Percentiles rank a stretch among this genome's conserved stretches.
Evolutionary conservation across 1,284 basidiomycete species (phyloP).

Genomic region (Ustilago vetiveriae): DNA sequence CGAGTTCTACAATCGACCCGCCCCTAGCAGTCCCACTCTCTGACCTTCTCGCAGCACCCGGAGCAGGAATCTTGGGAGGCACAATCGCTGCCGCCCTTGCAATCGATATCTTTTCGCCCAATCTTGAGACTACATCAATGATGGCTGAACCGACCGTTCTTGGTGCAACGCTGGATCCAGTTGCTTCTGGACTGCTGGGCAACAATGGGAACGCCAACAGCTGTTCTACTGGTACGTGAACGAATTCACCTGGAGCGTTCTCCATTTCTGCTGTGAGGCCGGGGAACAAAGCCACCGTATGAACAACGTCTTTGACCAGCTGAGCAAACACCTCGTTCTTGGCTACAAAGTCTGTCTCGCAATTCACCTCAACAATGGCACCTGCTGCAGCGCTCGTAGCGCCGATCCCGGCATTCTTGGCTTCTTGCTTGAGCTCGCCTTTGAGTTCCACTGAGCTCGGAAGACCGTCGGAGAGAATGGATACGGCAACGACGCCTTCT

Average conservation of each 20-base stretch:
- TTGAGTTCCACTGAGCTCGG: slow-evolving; percentile 27
- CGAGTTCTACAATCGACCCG: slow-evolving; percentile 67
- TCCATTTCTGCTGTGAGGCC: slow-evolving; percentile 68
- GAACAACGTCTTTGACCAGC: slow-evolving; percentile 82
- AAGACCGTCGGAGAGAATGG: slow-evolving; percentile 75
- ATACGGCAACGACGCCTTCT: slow-evolving; percentile 82
- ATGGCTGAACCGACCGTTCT: slow-evolving; percentile 79
- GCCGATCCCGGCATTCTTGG: slow-evolving; percentile 62
- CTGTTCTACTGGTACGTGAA: slow-evolving; percentile 41
- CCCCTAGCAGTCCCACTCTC: slow-evolving; percentile 5
- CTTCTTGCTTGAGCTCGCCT: slow-evolving; percentile 56
- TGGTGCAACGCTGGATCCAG: slow-evolving; percentile 64
- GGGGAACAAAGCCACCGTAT: slow-evolving; percentile 83
- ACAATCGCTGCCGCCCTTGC: slow-evolving; percentile 78
- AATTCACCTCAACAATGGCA: slow-evolving; percentile 90
- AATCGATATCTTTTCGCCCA: slow-evolving; percentile 88
- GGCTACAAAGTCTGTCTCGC: slow-evolving; percentile 96
- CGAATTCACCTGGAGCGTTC: neutral
- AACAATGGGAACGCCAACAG: slow-evolving; percentile 66
- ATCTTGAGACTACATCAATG: slow-evolving; percentile 80
- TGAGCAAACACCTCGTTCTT: slow-evolving; percentile 83
- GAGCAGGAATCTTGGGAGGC: slow-evolving; percentile 69
- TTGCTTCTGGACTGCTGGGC: slow-evolving; percentile 44
- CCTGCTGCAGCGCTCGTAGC: slow-evolving; percentile 71
- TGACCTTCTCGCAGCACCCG: slow-evolving; percentile 42